A percentile compares a stretch with the other conserved stretches of the same genome.
Conservation (phyloP, 345 rosid species). For the Corymbia maculata region DNA sequence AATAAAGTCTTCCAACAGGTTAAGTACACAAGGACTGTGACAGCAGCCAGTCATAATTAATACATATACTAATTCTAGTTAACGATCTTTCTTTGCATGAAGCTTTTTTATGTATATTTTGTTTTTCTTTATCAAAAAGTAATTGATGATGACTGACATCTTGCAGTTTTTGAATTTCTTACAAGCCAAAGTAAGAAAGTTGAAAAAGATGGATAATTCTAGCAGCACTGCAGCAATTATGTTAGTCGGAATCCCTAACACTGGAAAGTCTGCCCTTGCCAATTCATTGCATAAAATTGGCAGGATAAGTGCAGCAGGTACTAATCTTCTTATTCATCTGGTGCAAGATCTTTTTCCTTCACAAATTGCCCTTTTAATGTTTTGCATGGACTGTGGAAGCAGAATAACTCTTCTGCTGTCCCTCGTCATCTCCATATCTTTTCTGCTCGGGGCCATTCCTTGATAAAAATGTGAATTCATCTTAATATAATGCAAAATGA, state of each 20-base stretch:
- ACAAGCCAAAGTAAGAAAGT: conserved; percentile 55
- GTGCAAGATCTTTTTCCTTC: background rate
- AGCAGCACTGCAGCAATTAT: conserved; percentile 42
- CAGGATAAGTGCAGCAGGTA: conserved; percentile 75
- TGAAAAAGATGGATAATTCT: conserved; percentile 33
- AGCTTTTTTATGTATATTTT: background rate
- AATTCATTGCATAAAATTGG: conserved; percentile 83
- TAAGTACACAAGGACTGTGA: background rate
- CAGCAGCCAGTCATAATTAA: background rate
- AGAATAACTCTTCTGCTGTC: background rate
- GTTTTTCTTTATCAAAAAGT: background rate
- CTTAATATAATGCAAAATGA: background rate
- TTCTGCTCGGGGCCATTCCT: background rate
- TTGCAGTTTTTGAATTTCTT: conserved; percentile 65
- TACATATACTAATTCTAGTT: background rate
- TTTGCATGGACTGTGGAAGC: background rate
- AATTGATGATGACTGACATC: background rate
- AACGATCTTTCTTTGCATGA: background rate
- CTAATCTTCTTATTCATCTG: background rate
- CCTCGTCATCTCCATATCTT: background rate
- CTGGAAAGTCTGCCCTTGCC: conserved; percentile 79
- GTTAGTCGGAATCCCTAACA: conserved; percentile 83
- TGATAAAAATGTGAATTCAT: background rate
- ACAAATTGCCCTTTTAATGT: background rate
- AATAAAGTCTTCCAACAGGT: background rate